Evolutionary conservation across 2,329 filamentous ascomycete genomes (phyloP).

Genomic region (Xylariaceae sp.): DNA sequence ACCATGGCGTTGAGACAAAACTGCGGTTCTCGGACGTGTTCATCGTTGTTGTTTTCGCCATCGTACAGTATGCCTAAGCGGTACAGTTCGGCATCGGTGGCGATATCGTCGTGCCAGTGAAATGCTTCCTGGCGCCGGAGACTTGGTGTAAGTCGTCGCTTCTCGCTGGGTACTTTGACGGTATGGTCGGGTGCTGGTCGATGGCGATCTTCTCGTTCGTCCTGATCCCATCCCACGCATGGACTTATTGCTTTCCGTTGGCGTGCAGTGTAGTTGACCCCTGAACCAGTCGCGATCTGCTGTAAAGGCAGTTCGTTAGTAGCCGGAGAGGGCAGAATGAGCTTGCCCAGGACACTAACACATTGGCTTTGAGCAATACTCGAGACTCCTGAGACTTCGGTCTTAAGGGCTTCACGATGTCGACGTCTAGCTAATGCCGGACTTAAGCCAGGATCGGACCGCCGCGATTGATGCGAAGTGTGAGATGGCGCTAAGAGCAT

Average conservation of each 20-base stretch:
- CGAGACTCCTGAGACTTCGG: background rate
- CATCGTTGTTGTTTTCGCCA: slow-evolving; percentile 22
- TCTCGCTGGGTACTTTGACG: slow-evolving; percentile 22
- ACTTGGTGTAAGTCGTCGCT: slow-evolving; percentile 15
- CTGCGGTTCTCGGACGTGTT: slow-evolving; percentile 17
- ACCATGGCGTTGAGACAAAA: slow-evolving; percentile 26
- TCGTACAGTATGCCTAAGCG: slow-evolving; percentile 28
- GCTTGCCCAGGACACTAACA: slow-evolving; percentile 3
- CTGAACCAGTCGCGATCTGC: background rate
- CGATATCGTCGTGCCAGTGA: slow-evolving; percentile 19
- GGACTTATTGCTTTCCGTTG: background rate
- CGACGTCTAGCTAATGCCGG: slow-evolving; percentile 1
- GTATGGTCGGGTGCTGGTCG: slow-evolving; percentile 15
- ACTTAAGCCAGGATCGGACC: background rate
- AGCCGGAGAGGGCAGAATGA: background rate
- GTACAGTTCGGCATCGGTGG: slow-evolving; percentile 26
- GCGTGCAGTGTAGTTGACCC: background rate
- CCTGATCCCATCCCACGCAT: slow-evolving; percentile 10
- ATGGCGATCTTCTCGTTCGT: slow-evolving; percentile 13
- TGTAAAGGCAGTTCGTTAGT: background rate
- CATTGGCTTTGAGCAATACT: background rate
- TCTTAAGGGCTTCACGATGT: slow-evolving; percentile 3
- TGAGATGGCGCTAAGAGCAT: slow-evolving; percentile 2
- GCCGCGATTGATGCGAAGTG: background rate
- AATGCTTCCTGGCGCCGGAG: slow-evolving; percentile 31